Percentiles rank a stretch among this genome's conserved stretches.
These are phyloP conservation scores for Paramecium biaurelia DNA, from an alignment of 73 alveolate genomes.

Conservation along the genomic window DNA sequence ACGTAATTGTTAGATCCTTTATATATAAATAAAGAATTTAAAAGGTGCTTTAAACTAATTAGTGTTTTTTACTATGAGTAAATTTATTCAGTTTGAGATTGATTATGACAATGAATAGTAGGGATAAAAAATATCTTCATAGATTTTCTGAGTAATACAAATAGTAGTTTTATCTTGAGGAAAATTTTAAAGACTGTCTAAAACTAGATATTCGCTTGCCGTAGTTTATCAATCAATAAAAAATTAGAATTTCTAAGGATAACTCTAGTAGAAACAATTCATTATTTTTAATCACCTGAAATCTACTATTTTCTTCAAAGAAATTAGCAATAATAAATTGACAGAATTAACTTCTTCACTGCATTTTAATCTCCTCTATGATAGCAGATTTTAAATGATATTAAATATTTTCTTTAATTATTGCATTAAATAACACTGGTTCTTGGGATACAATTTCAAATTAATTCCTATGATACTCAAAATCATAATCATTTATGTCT, in stretches of 20 bases:
- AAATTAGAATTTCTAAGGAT: conserved; percentile 57
- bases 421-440: conserved; percentile 79
- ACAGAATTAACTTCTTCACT: conserved; percentile 73
- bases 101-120: no score
- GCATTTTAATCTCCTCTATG: conserved; percentile 72
- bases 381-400: conserved; percentile 70
- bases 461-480: conserved; percentile 67
- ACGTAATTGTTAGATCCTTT: no score
- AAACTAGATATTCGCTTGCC: conserved; percentile 6
- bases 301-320: background rate
- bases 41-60: no score
- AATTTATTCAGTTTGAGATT: no score
- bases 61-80: background rate
- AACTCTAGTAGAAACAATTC: conserved; percentile 67
- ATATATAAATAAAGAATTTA: no score
- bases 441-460: conserved; percentile 87
- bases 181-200: conserved; percentile 15
- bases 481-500: conserved; percentile 70
- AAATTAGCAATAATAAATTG: conserved; percentile 58
- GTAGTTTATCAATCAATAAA: conserved; percentile 63
- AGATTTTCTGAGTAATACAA: conserved; percentile 77
- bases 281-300: background rate
- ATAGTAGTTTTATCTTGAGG: conserved; percentile 62
- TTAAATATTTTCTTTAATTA: conserved; percentile 72
- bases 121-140: no score